Evolutionary conservation across 768 basidiomycete genomes (phyloP), one percentile per base, ranked within the genome.

Genomic region (Trametes coccinea): DNA sequence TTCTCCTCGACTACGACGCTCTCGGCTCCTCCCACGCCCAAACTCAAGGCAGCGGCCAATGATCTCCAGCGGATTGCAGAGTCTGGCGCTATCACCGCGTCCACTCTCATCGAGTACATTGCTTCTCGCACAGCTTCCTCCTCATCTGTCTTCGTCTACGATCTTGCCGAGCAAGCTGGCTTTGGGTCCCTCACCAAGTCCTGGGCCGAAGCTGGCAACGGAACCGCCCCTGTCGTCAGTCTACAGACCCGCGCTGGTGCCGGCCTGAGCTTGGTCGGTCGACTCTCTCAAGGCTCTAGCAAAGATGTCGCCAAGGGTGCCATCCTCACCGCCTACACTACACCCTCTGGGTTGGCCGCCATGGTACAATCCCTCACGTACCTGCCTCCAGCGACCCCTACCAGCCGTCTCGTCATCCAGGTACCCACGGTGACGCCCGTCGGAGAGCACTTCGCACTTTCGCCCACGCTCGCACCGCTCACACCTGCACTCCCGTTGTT

Each of bases 201-300:
- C 52, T 90, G 88, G 87, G 75, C 82, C 2, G 72, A 79, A 16
- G 69, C 78, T 3, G 70, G 67, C 49, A 49, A 70, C 40, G 71
- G 75, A 16, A 76, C 82, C 1, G 82, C 85, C 0, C 77, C 83
- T 16, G 84, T 90, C 5, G 79, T 90, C 45, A 77, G 84, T 53
- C 78, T 93, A 64, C 93, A 96, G 77, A 93, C 91, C 27, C 80
- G 94, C 60, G 81, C 88, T 5, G 94, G 94, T 49, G 93, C 94
- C 16, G 94, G 94, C 8, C 74, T 93, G 60, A 82, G 83, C 68
- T 78, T 95, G 65, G 82, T 91, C 56, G 91, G 95, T 39, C 79
- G 92, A 53, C 77, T 94, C 52, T 91, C 89, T 6, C 88, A 91
- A 69, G 88, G 90, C 40, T 85, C 92, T 14, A 91, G 89, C 72